These are phyloP conservation scores for Phytophthora constricta DNA, from an alignment of 352 stramenopile genomes.

Conservation along the genomic window DNA sequence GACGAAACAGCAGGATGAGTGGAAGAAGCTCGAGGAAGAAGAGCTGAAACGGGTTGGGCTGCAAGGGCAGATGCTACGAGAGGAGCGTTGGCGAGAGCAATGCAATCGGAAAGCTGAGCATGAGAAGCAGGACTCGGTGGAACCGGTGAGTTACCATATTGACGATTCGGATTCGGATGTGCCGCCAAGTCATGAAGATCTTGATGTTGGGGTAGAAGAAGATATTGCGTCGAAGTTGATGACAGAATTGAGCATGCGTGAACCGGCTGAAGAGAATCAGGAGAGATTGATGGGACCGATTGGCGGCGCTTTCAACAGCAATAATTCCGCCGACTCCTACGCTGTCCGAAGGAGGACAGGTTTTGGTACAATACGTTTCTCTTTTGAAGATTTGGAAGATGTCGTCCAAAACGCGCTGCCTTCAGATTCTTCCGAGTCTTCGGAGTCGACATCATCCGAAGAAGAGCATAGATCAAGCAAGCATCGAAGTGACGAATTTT, in stretches of 20 bases:
- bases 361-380: conserved; percentile 30
- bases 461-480: conserved; percentile 25
- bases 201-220: conserved; percentile 6
- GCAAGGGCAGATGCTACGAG: conserved; percentile 16
- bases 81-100: conserved; percentile 21
- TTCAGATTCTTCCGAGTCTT: conserved; percentile 44
- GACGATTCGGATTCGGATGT: conserved; percentile 23
- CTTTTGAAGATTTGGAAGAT: conserved; percentile 25
- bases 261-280: conserved; percentile 8
- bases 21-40: conserved; percentile 26
- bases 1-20: conserved; percentile 23
- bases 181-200: conserved; percentile 16
- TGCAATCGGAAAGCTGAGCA: background rate
- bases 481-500: conserved; percentile 3
- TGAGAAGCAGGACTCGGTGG: conserved; percentile 1
- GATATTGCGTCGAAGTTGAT: conserved; percentile 10
- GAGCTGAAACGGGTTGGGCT: conserved; percentile 17
- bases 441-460: conserved; percentile 39
- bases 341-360: background rate
- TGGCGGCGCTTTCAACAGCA: conserved; percentile 4
- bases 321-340: background rate
- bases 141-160: background rate
- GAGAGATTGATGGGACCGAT: conserved; percentile 3
- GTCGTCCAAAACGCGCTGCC: conserved; percentile 49
- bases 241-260: conserved; percentile 10